A percentile compares a stretch with the other conserved stretches of the same genome.
Conservation (phyloP, 2,329 filamentous ascomycete species). For the Zasmidium angulare region DNA sequence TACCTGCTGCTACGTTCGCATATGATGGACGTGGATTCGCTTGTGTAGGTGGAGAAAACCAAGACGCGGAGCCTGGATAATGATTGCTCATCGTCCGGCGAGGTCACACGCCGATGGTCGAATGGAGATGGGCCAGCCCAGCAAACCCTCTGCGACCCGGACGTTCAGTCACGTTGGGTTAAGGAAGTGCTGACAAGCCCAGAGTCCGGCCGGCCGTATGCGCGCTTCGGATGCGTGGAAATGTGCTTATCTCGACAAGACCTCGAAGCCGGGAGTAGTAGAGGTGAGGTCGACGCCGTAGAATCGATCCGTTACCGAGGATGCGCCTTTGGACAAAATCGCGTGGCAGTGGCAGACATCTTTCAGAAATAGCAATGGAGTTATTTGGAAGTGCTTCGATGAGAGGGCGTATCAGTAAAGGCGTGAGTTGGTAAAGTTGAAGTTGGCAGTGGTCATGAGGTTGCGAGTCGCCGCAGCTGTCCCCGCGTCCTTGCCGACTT, state of each 20-base stretch:
- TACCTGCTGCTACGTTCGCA: constrained; percentile 8
- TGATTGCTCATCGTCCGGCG: constrained; percentile 10
- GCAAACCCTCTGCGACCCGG: constrained; percentile 2
- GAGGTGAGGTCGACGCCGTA: background rate
- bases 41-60: background rate
- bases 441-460: background rate
- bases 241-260: constrained; percentile 7
- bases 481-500: background rate
- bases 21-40: constrained; percentile 5
- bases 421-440: background rate
- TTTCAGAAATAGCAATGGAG: background rate
- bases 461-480: background rate
- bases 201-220: background rate
- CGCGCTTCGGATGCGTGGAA: background rate
- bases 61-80: background rate
- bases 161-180: background rate
- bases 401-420: background rate
- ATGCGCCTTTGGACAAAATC: background rate
- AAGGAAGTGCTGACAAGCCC: background rate
- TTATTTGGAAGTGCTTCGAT: background rate
- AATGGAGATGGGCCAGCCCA: constrained; percentile 2
- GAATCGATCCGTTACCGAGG: background rate
- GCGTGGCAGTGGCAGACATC: background rate
- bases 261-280: background rate
- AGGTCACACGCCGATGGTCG: background rate